Percentiles rank a stretch among this genome's conserved stretches.
Conservation (phyloP, 2,329 filamentous ascomycete species). For the Cadophora malorum region DNA sequence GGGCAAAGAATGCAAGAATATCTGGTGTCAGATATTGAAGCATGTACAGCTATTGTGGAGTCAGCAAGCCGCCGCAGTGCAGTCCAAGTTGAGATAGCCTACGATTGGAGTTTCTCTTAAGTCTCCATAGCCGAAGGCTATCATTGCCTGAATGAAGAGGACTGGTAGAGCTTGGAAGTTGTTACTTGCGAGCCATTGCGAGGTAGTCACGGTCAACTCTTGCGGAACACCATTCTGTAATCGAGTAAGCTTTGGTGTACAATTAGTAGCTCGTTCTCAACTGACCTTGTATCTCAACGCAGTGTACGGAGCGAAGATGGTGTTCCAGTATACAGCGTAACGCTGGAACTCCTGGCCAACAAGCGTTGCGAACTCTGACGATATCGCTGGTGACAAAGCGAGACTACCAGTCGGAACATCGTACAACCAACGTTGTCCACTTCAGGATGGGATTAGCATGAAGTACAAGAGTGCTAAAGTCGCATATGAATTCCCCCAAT, state of each 20-base stretch:
- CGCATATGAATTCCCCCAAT: neutral
- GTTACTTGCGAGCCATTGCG: conserved; percentile 20
- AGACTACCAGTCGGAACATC: conserved; percentile 10
- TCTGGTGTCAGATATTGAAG: conserved; percentile 26
- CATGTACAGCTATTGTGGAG: conserved; percentile 20
- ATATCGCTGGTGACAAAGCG: conserved; percentile 4
- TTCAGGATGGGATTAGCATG: neutral
- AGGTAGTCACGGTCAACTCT: conserved; percentile 20
- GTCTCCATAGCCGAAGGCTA: conserved; percentile 23
- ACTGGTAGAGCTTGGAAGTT: conserved; percentile 22
- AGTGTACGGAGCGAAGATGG: conserved; percentile 14
- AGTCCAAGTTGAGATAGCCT: neutral
- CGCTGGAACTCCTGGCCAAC: conserved; percentile 16
- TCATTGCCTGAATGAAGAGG: conserved; percentile 24
- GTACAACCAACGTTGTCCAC: conserved; percentile 15
- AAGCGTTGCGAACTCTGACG: conserved; percentile 18
- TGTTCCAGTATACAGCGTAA: conserved; percentile 21
- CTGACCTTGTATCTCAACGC: conserved; percentile 15
- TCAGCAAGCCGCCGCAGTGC: neutral
- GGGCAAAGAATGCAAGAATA: conserved; percentile 20
- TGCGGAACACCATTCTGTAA: conserved; percentile 22
- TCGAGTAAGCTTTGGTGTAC: neutral
- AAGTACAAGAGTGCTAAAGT: neutral
- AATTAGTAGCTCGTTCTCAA: neutral
- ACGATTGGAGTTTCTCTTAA: conserved; percentile 23